These are phyloP conservation scores for Parascedosporium putredinis DNA, from an alignment of 2,329 filamentous ascomycete genomes.

Conservation along the genomic window DNA sequence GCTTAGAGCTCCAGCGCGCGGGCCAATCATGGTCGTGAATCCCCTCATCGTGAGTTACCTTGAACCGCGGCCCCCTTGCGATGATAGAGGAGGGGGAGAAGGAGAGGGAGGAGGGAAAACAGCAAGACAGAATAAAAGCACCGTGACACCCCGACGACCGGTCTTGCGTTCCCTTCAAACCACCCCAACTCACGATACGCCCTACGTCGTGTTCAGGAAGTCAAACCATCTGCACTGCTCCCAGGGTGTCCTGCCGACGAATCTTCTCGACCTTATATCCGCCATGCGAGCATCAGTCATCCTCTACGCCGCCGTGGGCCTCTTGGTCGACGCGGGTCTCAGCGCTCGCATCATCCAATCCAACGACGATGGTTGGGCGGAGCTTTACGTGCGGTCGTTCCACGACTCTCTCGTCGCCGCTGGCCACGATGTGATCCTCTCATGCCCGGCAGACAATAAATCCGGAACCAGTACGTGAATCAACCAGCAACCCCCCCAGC, in stretches of 20 bases:
- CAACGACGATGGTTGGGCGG: constrained; percentile 68
- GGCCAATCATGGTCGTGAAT: not conserved
- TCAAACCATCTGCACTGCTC: not conserved
- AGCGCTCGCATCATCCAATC: constrained; percentile 46
- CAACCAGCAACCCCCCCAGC: not conserved
- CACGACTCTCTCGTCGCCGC: constrained; percentile 43
- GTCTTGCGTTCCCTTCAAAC: no score
- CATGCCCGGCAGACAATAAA: constrained; percentile 55
- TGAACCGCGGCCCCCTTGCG: not conserved
- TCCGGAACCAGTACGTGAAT: constrained; percentile 45
- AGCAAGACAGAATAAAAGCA: no score
- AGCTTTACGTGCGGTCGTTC: constrained; percentile 52
- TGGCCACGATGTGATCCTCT: constrained; percentile 53
- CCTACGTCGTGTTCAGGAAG: no score
- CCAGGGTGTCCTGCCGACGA: not conserved
- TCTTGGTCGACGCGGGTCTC: not conserved
- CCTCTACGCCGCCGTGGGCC: not conserved
- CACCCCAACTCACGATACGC: no score
- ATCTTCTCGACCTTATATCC: not conserved
- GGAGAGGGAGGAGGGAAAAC: no score
- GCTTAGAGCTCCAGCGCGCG: not conserved
- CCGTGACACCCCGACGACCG: no score
- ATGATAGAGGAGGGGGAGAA: not conserved
- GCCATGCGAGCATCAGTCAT: not conserved
- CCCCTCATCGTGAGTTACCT: not conserved